These are phyloP conservation scores for Cercospora brassicicola DNA, from an alignment of 2,329 filamentous ascomycete species.

Conservation along the genomic window DNA sequence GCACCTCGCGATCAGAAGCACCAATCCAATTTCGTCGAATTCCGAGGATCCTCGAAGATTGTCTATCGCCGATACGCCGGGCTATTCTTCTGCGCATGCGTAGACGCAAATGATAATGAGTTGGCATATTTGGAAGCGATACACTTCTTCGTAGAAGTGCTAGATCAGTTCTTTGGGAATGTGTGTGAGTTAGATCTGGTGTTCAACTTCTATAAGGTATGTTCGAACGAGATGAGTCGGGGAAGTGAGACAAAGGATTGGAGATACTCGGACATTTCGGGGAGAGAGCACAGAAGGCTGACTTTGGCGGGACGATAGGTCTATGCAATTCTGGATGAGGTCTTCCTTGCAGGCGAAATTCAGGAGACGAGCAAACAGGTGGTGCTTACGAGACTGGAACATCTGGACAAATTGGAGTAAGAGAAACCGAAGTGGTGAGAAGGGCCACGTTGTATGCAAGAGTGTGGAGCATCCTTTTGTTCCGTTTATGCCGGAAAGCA, in stretches of 20 bases:
- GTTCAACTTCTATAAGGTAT: slow-evolving; percentile 69
- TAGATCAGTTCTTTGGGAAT: slow-evolving; percentile 98
- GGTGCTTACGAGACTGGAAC: slow-evolving; percentile 87
- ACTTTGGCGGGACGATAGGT: slow-evolving; percentile 55
- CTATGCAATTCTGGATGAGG: slow-evolving; percentile 97
- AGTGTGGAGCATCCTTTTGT: background rate
- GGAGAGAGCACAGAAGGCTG: slow-evolving; percentile 1
- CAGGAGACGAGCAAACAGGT: slow-evolving; percentile 99
- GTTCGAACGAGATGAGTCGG: background rate
- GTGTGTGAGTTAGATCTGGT: slow-evolving; percentile 95
- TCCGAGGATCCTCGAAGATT: slow-evolving; percentile 83
- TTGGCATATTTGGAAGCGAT: slow-evolving; percentile 95
- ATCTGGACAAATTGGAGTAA: slow-evolving; percentile 91
- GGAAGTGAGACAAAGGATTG: too few species aligned
- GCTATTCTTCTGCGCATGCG: slow-evolving; percentile 98
- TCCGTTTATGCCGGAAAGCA: background rate
- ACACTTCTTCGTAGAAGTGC: slow-evolving; percentile 98
- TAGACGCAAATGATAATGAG: slow-evolving; percentile 99
- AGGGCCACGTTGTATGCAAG: background rate
- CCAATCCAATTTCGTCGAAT: slow-evolving; percentile 98
- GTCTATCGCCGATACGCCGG: slow-evolving; percentile 97
- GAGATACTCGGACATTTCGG: background rate
- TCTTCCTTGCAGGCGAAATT: slow-evolving; percentile 95
- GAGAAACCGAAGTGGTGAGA: background rate
- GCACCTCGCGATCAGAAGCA: slow-evolving; percentile 98